Base-by-base conservation (phyloP, 2,329 filamentous ascomycete genomes). In the Hawksworthiomyces lignivorus region DNA sequence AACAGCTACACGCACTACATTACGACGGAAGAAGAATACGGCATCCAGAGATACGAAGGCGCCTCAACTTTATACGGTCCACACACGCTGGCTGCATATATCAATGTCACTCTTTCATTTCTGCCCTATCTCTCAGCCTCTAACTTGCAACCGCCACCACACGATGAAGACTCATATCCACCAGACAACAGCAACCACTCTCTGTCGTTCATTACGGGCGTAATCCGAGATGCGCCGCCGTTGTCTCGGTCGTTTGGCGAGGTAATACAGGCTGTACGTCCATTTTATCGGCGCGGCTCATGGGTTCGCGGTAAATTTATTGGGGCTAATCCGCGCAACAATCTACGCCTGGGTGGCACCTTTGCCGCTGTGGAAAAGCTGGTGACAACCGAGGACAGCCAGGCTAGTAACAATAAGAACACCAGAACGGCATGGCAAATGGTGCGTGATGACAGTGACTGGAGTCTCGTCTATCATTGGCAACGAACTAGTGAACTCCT, bases 281-380 rank as follows among this genome's bases (percentile, higher is more conserved):
- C 70, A 10, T 63, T 65, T 1, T 87, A 85, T 56, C 49, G 61
- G 1, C 63, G 72, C 8, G 86, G 87, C 4, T 37, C 18, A 0
- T 7, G 4, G 4, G 76, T 89, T 36, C 72, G 66, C 14, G 82
- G 73, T 0, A 79, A 71, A 0, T 96, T 96, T 59, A 76, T 90
- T 3, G 90, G 82, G 14, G 89, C 89, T 1, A 95, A 95, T 54
- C 90, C 90, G 14, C 76, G 90, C 22, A 96, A 96, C 59, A 84
- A 95, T 50, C 75, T 96, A 22, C 76, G 80, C 2, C 76, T 87
- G 2, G 89, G 86, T 54, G 72, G 70, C 3, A 94, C 87, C 0
- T 96, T 80, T 60, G 82, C 82, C 0, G 77, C 84, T 0, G 74
- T 96, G 0, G 88, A 96, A 65, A 69, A 68, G 54, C 68, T 76